These are phyloP conservation scores for Pseudogymnoascus sp. DNA, from an alignment of 2,329 filamentous ascomycete genomes.

Conservation along the genomic window DNA sequence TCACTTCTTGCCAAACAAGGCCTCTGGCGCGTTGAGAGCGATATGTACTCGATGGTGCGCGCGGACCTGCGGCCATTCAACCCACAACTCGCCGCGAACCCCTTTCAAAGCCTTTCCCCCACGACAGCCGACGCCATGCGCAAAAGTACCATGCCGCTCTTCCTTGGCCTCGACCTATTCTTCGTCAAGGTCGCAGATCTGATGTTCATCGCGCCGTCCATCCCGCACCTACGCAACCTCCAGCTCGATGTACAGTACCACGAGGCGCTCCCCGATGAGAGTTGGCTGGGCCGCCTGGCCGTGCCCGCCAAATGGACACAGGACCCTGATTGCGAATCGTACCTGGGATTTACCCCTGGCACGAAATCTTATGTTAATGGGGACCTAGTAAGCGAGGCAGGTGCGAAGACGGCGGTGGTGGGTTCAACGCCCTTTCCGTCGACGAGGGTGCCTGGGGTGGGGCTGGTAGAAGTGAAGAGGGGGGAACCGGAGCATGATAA, in stretches of 20 bases:
- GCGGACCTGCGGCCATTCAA: conserved; percentile 44
- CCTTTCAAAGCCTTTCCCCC: conserved; percentile 20
- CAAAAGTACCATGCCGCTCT: conserved; percentile 16
- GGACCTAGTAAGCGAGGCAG: conserved; percentile 42
- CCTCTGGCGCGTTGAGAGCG: conserved; percentile 51
- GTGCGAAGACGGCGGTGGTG: conserved; percentile 37
- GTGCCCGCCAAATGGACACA: conserved; percentile 44
- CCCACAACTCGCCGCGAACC: conserved; percentile 38
- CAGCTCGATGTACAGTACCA: conserved; percentile 50
- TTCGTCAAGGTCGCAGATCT: conserved; percentile 61
- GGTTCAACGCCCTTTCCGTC: conserved; percentile 48
- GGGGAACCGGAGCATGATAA: conserved; percentile 46
- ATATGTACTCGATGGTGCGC: conserved; percentile 46
- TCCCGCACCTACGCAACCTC: conserved; percentile 49
- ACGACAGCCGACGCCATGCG: conserved; percentile 35
- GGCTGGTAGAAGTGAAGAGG: conserved; percentile 40
- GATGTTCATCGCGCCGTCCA: conserved; percentile 47
- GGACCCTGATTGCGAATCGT: conserved; percentile 46
- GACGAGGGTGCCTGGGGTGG: conserved; percentile 41
- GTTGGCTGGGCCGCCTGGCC: conserved; percentile 13
- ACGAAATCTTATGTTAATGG: conserved; percentile 53
- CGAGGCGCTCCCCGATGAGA: conserved; percentile 32
- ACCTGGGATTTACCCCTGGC: conserved; percentile 45
- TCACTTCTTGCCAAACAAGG: conserved; percentile 46
- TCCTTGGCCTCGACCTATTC: conserved; percentile 53